Conservation (phyloP, 805 yeast species). For the Candida arabinofermentans region DNA sequence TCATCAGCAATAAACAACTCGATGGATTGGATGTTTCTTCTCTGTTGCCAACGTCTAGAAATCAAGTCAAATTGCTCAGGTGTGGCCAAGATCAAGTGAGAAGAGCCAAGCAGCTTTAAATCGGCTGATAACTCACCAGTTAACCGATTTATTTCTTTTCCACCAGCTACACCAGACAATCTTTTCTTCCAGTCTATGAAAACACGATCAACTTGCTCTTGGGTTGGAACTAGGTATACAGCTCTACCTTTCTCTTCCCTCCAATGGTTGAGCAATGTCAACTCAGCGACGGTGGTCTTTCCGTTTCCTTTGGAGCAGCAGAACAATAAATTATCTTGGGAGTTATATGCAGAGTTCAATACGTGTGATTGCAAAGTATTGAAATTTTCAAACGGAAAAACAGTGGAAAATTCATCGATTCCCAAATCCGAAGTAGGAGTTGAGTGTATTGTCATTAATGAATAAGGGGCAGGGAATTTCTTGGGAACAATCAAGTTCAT, state of each 20-base stretch:
- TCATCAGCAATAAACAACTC: conserved; percentile 73
- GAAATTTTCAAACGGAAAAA: conserved; percentile 50
- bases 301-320: conserved; percentile 79
- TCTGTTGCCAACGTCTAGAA: conserved; percentile 79
- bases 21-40: conserved; percentile 64
- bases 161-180: conserved; percentile 48
- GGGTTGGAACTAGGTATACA: conserved; percentile 65
- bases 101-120: conserved; percentile 47
- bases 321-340: conserved; percentile 51
- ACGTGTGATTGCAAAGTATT: conserved; percentile 74
- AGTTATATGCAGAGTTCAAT: conserved; percentile 54
- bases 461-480: conserved; percentile 60
- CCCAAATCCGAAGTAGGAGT: conserved; percentile 47
- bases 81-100: conserved; percentile 71
- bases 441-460: conserved; percentile 47
- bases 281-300: conserved; percentile 64
- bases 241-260: conserved; percentile 63
- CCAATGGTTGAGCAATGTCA: conserved; percentile 75
- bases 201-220: conserved; percentile 48
- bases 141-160: conserved; percentile 53
- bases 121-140: conserved; percentile 57
- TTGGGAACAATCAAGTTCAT: conserved; percentile 52
- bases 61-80: conserved; percentile 73
- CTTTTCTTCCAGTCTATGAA: conserved; percentile 49
- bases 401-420: conserved; percentile 40